A percentile compares a stretch with the other conserved stretches of the same genome.
Conservation (phyloP, 257 asterid genomes). For the Solanum etuberosum region DNA sequence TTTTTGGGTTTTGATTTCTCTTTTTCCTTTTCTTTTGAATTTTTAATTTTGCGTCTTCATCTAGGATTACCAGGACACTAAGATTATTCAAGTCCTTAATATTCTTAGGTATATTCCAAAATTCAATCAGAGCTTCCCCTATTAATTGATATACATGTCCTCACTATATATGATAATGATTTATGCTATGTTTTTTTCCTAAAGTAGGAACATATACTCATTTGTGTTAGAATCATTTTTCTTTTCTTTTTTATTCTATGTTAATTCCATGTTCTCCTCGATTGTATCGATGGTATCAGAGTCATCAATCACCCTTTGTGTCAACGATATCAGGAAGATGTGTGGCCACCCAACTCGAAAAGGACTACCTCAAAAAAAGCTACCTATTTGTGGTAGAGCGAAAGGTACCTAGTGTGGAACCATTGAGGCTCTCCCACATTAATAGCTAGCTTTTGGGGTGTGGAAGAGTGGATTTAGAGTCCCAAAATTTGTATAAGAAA, state of each 20-base stretch:
- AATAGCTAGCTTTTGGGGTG: neutral
- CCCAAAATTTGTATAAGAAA: neutral
- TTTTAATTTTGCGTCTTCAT: neutral
- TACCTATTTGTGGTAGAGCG: neutral
- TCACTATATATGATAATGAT: neutral
- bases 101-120: neutral
- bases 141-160: neutral
- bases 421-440: neutral
- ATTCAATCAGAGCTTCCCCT: neutral
- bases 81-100: neutral
- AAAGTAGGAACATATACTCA: too few relatives aligned
- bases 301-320: neutral
- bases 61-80: neutral
- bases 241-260: too few relatives aligned
- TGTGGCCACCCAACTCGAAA: neutral
- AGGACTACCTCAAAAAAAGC: neutral
- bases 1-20: neutral
- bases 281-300: neutral
- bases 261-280: neutral
- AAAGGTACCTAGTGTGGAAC: neutral
- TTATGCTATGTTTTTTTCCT: neutral
- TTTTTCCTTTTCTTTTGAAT: neutral
- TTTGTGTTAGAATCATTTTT: too few relatives aligned
- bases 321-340: neutral
- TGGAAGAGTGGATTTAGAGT: neutral